Evolutionary conservation across 257 asterid species (phyloP), one percentile per base, ranked within the genome.

Genomic region (Scutellaria barbata): DNA sequence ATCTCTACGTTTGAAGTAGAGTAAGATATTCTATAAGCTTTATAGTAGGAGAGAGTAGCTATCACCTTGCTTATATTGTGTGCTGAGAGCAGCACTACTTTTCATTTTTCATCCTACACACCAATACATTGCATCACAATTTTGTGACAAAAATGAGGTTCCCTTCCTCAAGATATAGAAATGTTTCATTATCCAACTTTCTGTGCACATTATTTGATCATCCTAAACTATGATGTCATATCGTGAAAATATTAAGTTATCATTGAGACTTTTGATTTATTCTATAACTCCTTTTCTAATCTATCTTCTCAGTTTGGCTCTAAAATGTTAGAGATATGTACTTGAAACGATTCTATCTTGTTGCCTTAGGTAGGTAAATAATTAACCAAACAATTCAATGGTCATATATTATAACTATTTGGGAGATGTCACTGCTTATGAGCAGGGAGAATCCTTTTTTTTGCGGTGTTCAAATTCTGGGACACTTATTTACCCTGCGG

Each of bases 91-190:
- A 46, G 39, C 39, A 67, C 20, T 45, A 42, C 51, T 8, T 8
- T 48, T 47, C 5, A 6, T 25, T 12, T 22, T 30, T 6, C 22
- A 7, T 17, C 20, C 60, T 42, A 43, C 42, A 50, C 39, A 67
- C 60, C 18, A 16, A 45, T 18, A 53, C 39, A 37, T 5, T 16
- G 5, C 42, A 47, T 16, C 56, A 53, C 3, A 20, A 22, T 43
- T 47, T 7, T 69, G 51, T 63, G 43, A 74, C 16, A 39, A 60
- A n/a, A 8, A n/a, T 46, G 57, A 65, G 13, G 16, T 18, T 71
- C 20, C 73, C 68, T 72, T 47, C 1, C 22, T 40, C 37, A 10
- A 5, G 35, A 39, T 47, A 46, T 46, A 46, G 51, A 46, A 46
- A 46, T 10, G 12, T 16, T 66, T 11, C 55, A 20, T 18, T 10